Percentiles rank a stretch among this genome's conserved stretches.
phyloP scores from a whole-genome alignment of 2,329 filamentous ascomycete genomes.

The Phyllosticta citrichinensis region DNA sequence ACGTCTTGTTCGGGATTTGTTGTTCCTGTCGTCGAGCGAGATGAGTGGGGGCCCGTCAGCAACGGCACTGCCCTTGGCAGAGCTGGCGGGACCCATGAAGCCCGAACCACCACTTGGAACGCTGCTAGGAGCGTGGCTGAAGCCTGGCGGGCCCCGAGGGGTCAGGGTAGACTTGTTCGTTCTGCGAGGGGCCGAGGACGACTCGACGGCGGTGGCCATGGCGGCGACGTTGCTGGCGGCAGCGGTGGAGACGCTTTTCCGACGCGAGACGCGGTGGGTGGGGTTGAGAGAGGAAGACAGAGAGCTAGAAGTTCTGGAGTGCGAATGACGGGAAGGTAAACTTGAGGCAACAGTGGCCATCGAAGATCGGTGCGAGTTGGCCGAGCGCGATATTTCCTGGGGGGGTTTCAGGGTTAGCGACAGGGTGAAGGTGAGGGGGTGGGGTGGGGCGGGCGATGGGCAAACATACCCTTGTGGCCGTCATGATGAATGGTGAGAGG shows the following conservation, averaged over 20 bases:
- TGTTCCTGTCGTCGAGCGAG: constrained; percentile 35
- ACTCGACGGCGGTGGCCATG: constrained; percentile 58
- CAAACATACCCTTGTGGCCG: constrained; percentile 27
- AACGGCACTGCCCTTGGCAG: constrained; percentile 51
- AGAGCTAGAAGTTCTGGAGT: constrained; percentile 54
- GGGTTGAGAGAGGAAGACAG: constrained; percentile 68
- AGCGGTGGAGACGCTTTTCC: constrained; percentile 83
- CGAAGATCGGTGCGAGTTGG: constrained; percentile 36
- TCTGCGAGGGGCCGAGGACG: constrained; percentile 54
- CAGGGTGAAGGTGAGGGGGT: constrained; percentile 9
- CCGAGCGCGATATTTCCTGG: constrained; percentile 33
- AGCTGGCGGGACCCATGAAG: constrained; percentile 27
- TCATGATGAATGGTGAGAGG: constrained; percentile 18
- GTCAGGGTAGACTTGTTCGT: constrained; percentile 50
- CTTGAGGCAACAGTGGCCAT: constrained; percentile 48
- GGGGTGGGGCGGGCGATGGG: constrained; percentile 9
- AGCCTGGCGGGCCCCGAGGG: constrained; percentile 41
- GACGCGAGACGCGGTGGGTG: constrained; percentile 76
- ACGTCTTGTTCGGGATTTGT: constrained; percentile 46
- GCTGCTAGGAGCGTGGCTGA: constrained; percentile 58
- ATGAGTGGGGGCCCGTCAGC: constrained; percentile 57
- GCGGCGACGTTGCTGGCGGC: constrained; percentile 64
- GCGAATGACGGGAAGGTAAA: constrained; percentile 37
- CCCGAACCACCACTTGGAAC: constrained; percentile 45
- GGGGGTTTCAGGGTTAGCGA: constrained; percentile 20